phyloP scores from a whole-genome alignment of 2,329 filamentous ascomycete species.

The Xylogone sp. region DNA sequence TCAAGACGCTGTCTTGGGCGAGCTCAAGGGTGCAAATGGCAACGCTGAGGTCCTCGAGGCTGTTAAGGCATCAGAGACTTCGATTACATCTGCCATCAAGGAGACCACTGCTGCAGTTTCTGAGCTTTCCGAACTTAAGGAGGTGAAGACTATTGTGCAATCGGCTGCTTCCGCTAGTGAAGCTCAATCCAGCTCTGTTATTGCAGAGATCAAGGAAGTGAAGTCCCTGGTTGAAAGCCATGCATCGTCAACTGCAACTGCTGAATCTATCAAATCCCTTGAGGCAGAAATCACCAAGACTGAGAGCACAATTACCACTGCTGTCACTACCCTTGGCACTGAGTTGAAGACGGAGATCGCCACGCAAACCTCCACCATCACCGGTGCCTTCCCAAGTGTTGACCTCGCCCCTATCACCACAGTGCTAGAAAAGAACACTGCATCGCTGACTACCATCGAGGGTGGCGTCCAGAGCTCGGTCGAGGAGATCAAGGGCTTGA shows the following conservation, averaged over 20 bases:
- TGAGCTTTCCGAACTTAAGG: background rate
- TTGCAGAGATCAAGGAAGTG: background rate
- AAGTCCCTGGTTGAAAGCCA: background rate
- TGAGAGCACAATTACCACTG: background rate
- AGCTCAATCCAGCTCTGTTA: background rate
- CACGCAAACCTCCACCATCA: background rate
- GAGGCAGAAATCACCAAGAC: background rate
- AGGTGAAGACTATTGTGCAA: background rate
- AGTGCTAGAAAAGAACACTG: background rate
- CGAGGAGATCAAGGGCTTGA: background rate
- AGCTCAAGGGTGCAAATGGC: conserved; percentile 19
- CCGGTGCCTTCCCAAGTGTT: background rate
- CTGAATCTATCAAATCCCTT: background rate
- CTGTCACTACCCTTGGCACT: background rate
- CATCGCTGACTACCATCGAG: background rate
- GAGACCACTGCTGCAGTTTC: background rate
- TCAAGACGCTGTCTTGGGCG: conserved; percentile 29
- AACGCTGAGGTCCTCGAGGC: conserved; percentile 7
- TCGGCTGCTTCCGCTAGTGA: background rate
- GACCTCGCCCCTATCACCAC: background rate
- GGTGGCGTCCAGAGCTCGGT: background rate
- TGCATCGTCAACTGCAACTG: background rate
- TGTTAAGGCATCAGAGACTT: background rate
- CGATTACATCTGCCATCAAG: background rate
- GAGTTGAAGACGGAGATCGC: background rate